phyloP scores from a whole-genome alignment of 352 stramenopile genomes.

The Peronospora destructor region DNA sequence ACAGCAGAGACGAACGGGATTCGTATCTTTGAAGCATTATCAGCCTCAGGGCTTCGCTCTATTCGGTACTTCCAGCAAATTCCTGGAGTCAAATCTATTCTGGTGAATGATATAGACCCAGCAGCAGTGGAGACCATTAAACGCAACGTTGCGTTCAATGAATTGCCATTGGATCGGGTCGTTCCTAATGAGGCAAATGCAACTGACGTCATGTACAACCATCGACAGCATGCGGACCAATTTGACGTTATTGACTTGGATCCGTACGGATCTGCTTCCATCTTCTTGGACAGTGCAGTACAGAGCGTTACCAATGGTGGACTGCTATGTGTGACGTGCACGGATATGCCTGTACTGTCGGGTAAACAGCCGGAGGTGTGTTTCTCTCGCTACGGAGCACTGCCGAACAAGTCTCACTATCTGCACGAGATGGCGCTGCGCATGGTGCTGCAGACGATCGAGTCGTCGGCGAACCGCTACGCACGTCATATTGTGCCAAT shows the following conservation, averaged over 20 bases:
- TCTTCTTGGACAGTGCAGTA: conserved; percentile 97
- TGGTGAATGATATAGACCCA: conserved; percentile 98
- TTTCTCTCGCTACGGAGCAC: conserved; percentile 77
- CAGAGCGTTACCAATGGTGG: conserved; percentile 92
- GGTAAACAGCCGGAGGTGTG: conserved; percentile 87
- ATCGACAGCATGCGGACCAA: conserved; percentile 82
- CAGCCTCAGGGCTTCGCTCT: conserved; percentile 96
- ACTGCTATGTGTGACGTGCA: conserved; percentile 98
- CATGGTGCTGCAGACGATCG: conserved; percentile 93
- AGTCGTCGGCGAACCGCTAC: conserved; percentile 92
- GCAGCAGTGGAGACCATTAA: conserved; percentile 93
- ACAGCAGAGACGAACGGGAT: conserved; percentile 85
- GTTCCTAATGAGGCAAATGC: conserved; percentile 82
- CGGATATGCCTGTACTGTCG: conserved; percentile 94
- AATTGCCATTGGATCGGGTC: conserved; percentile 72
- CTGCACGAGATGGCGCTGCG: conserved; percentile 84
- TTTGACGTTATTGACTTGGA: conserved; percentile 99
- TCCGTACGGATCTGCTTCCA: conserved; percentile 96
- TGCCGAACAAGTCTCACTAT: conserved; percentile 86
- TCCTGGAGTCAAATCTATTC: conserved; percentile 92
- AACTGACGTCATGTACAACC: conserved; percentile 84
- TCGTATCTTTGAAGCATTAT: conserved; percentile 96
- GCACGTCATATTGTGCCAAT: conserved; percentile 95
- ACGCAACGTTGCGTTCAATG: conserved; percentile 91
- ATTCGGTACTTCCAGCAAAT: conserved; percentile 99